A percentile compares a stretch with the other conserved stretches of the same genome.
Conservation (phyloP, 1,284 basidiomycete genomes). For the Veloboletus limbatus region DNA sequence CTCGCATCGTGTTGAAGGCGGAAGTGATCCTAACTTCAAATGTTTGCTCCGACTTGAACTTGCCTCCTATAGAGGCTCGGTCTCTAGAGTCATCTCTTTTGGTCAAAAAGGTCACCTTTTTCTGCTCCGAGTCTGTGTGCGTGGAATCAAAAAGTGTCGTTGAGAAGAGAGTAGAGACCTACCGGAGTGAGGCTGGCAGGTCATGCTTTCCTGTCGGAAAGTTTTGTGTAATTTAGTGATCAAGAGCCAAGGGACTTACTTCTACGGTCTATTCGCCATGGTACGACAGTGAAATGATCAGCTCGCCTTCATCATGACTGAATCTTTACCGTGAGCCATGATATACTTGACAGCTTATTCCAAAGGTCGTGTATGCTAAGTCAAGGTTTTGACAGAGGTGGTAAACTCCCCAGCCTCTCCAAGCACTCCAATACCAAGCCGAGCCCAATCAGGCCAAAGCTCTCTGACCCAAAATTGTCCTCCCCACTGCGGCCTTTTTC, state of each 20-base stretch:
- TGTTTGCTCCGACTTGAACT: constrained; percentile 17
- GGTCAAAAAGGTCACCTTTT: constrained; percentile 14
- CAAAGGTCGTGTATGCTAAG: too few relatives aligned
- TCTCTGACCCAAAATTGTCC: constrained; percentile 52
- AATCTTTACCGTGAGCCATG: constrained; percentile 25
- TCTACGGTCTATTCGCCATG: constrained; percentile 12
- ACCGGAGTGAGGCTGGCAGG: constrained; percentile 18
- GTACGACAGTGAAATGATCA: constrained; percentile 7
- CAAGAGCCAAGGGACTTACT: constrained; percentile 10
- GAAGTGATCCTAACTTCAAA: constrained; percentile 24
- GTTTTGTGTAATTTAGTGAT: background rate
- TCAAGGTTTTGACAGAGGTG: constrained; percentile 16
- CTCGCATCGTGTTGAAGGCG: constrained; percentile 18
- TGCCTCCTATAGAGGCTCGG: constrained; percentile 6
- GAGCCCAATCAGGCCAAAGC: constrained; percentile 67
- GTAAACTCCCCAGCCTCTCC: constrained; percentile 40
- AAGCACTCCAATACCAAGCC: constrained; percentile 57
- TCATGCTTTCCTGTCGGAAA: constrained; percentile 15
- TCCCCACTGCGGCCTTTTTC: constrained; percentile 25
- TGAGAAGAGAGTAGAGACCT: constrained; percentile 1
- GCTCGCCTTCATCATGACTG: background rate
- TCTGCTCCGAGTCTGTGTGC: constrained; percentile 6
- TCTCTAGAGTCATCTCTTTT: background rate
- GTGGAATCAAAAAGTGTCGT: constrained; percentile 6
- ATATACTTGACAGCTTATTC: too few relatives aligned